These are phyloP conservation scores for Saccharomycopsis schoenii DNA, from an alignment of 805 yeast species.

Conservation along the genomic window DNA sequence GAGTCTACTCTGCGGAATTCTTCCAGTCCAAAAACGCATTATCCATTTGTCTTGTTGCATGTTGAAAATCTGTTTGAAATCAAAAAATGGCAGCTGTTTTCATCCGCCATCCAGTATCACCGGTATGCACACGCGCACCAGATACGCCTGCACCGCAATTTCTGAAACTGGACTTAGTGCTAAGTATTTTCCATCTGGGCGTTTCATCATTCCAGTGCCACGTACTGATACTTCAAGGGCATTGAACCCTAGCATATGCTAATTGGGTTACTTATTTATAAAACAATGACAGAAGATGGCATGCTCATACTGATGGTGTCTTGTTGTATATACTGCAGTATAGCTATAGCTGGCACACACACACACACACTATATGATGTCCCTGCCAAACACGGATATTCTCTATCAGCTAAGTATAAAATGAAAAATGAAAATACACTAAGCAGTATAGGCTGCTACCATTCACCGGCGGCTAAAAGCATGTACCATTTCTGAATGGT, in stretches of 20 bases:
- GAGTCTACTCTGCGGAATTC: background rate
- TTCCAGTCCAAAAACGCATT: background rate
- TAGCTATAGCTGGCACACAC: no score
- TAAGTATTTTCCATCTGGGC: background rate
- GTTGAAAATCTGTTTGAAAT: conserved; percentile 1
- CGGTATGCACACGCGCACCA: background rate
- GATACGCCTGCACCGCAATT: background rate
- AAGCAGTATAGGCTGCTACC: no score
- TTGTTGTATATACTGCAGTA: no score
- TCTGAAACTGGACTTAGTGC: background rate
- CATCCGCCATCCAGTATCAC: background rate
- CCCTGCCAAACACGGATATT: no score
- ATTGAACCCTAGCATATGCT: background rate
- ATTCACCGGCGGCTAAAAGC: no score
- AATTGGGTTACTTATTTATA: background rate
- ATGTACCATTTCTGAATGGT: no score
- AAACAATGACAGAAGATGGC: background rate
- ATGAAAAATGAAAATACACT: no score
- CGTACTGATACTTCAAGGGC: background rate
- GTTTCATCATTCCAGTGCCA: background rate
- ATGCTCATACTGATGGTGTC: background rate
- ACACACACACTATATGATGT: no score
- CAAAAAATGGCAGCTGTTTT: background rate
- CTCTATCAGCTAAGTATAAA: no score
- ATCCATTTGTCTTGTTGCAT: background rate